Conservation (phyloP, 1,284 basidiomycete genomes). For the Sanguinoderma infundibulare region DNA sequence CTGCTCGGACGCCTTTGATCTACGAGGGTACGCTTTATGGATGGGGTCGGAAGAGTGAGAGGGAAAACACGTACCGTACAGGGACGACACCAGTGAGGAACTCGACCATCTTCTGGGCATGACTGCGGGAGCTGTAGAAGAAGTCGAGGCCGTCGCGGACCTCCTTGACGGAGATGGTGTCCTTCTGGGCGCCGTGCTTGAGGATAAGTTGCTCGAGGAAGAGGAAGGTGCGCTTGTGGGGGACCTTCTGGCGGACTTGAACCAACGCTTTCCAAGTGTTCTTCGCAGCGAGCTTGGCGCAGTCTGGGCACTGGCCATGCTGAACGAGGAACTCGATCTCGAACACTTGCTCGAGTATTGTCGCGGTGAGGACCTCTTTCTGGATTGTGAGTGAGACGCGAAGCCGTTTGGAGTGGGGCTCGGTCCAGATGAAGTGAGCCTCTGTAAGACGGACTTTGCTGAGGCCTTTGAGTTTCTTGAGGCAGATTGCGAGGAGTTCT, state of each 20-base stretch:
- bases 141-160: conserved; percentile 96
- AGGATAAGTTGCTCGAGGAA: conserved; percentile 98
- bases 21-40: conserved; percentile 33
- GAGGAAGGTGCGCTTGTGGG: conserved; percentile 97
- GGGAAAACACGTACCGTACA: conserved; percentile 59
- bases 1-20: conserved; percentile 92
- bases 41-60: neutral
- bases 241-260: conserved; percentile 97
- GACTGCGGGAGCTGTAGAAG: conserved; percentile 90
- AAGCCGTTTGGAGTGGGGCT: conserved; percentile 94
- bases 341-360: conserved; percentile 96
- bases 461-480: conserved; percentile 94
- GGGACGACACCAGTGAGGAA: conserved; percentile 91
- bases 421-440: conserved; percentile 99
- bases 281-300: conserved; percentile 93
- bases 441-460: conserved; percentile 96
- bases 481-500: conserved; percentile 88
- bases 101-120: conserved; percentile 98
- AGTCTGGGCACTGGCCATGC: conserved; percentile 95
- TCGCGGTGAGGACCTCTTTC: conserved; percentile 95
- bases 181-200: conserved; percentile 96
- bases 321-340: conserved; percentile 97
- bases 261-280: conserved; percentile 99
- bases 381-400: conserved; percentile 96
- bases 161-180: conserved; percentile 93